A percentile compares a stretch with the other conserved stretches of the same genome.
Evolutionary conservation across 495 filamentous ascomycete species (phyloP).

Genomic region (Coniosporium apollinis): DNA sequence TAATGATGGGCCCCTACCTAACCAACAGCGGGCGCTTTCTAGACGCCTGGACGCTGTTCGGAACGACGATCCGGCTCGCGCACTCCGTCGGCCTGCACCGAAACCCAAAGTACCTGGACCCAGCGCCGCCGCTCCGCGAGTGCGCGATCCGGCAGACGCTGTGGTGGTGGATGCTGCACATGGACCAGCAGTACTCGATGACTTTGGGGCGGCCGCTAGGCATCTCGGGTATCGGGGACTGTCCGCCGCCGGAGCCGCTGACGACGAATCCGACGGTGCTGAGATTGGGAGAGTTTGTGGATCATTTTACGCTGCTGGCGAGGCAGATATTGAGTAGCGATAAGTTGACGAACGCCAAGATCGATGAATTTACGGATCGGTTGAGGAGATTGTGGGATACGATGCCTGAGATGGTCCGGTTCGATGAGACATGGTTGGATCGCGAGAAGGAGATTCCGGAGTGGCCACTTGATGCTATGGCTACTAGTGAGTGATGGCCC

Average conservation of each 20-base stretch:
- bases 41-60: constrained; percentile 26
- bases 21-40: constrained; percentile 26
- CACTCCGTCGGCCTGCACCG: constrained; percentile 28
- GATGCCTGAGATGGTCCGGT: constrained; percentile 27
- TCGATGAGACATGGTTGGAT: constrained; percentile 29
- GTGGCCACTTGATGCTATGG: constrained; percentile 29
- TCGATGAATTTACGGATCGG: constrained; percentile 29
- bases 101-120: constrained; percentile 28
- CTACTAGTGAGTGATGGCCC: constrained; percentile 19
- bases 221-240: constrained; percentile 31
- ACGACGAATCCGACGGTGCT: constrained; percentile 24
- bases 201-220: constrained; percentile 29
- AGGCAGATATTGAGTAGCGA: constrained; percentile 28
- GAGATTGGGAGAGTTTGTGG: constrained; percentile 24
- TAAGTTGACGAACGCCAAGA: constrained; percentile 23
- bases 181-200: constrained; percentile 34
- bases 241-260: constrained; percentile 26
- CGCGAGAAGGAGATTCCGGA: constrained; percentile 21
- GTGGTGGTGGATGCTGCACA: constrained; percentile 36
- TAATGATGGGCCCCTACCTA: constrained; percentile 24
- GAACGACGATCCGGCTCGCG: constrained; percentile 21
- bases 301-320: constrained; percentile 29
- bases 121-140: constrained; percentile 25
- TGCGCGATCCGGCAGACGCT: constrained; percentile 23
- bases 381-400: constrained; percentile 24